Evolutionary conservation across 495 filamentous ascomycete species (phyloP).

Genomic region (Aspergillus biplanus): DNA sequence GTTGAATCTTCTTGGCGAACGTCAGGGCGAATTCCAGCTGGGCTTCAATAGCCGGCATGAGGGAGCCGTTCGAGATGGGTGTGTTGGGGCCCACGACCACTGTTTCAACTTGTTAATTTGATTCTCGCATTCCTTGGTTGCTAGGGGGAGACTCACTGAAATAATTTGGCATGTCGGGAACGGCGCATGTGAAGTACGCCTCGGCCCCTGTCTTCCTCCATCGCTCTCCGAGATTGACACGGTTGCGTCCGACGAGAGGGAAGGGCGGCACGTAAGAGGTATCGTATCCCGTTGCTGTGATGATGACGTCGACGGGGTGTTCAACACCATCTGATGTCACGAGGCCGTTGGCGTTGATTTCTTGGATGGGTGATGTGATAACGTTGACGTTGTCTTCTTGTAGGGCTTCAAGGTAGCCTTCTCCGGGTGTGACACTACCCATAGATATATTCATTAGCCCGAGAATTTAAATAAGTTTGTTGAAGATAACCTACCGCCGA

Average conservation of each 20-base stretch:
- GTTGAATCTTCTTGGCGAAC: conserved; percentile 5
- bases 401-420: conserved; percentile 43
- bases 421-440: conserved; percentile 30
- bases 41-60: neutral
- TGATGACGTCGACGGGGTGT: conserved; percentile 45
- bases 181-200: neutral
- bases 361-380: conserved; percentile 47
- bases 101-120: neutral
- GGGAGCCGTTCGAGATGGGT: conserved; percentile 15
- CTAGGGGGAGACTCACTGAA: neutral
- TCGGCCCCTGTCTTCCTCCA: neutral
- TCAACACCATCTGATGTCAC: conserved; percentile 27
- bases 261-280: conserved; percentile 37
- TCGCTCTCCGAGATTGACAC: conserved; percentile 17
- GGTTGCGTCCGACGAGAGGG: conserved; percentile 37
- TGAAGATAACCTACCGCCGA: conserved; percentile 10
- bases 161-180: conserved; percentile 11
- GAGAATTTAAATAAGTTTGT: too few species aligned
- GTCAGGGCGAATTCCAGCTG: neutral
- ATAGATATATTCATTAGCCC: too few species aligned
- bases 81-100: conserved; percentile 9
- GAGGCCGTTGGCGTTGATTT: conserved; percentile 52
- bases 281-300: conserved; percentile 55
- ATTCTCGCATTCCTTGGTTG: too few species aligned
- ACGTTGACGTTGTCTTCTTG: conserved; percentile 50